These are phyloP conservation scores for Magnusiomyces magnusii DNA, from an alignment of 1,139 yeast species.

Conservation along the genomic window DNA sequence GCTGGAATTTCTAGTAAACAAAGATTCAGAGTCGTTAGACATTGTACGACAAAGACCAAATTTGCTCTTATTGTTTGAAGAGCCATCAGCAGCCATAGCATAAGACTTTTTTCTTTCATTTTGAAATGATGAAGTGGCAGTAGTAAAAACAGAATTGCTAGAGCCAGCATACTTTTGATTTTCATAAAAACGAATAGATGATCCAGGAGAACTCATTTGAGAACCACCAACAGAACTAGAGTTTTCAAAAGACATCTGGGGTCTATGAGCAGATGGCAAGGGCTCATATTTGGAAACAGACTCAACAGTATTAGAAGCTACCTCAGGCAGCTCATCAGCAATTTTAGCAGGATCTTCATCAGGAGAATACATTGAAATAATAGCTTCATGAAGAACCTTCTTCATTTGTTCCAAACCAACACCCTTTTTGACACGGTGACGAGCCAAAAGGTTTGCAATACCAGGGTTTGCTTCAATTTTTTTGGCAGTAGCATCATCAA, in stretches of 20 bases:
- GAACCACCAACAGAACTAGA: neutral
- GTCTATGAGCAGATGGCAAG: neutral
- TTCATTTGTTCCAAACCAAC: slow-evolving; percentile 1
- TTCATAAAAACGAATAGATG: neutral
- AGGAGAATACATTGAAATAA: neutral
- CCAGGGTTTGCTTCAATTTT: neutral
- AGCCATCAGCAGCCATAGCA: neutral
- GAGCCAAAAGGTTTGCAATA: neutral
- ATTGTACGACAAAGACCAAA: neutral
- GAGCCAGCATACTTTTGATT: neutral
- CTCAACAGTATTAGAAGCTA: neutral
- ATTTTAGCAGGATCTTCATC: neutral
- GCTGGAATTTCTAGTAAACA: neutral
- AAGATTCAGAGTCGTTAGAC: neutral
- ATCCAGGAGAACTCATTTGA: neutral
- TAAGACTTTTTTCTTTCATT: neutral
- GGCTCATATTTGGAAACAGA: neutral
- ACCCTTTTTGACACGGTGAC: neutral
- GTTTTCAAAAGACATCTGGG: neutral
- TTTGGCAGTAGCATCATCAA: neutral
- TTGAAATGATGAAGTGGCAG: neutral
- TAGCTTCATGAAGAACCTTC: slow-evolving; percentile 1
- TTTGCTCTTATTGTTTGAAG: neutral
- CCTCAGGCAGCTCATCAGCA: neutral
- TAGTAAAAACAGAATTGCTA: neutral